phyloP scores from a whole-genome alignment of 768 basidiomycete species.

The Rhizopogon sp. region DNA sequence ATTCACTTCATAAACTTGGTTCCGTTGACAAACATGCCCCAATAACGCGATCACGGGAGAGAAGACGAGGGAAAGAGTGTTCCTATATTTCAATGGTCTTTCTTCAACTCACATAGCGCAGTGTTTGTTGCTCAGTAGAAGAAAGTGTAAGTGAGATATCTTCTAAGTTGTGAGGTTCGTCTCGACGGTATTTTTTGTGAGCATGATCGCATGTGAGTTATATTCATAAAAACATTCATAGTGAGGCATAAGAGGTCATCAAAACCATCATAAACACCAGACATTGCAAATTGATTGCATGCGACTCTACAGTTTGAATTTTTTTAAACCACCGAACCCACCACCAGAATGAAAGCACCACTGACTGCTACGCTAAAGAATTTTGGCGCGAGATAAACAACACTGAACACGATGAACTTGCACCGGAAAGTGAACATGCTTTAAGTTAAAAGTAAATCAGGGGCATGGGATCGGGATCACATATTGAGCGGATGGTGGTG shows the following conservation, averaged over 20 bases:
- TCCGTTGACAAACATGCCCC: slow-evolving; percentile 16
- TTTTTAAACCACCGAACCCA: slow-evolving; percentile 43
- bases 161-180: no score
- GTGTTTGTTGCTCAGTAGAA: no score
- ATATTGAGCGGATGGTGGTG: slow-evolving; percentile 2
- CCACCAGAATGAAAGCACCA: slow-evolving; percentile 21
- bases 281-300: slow-evolving; percentile 20
- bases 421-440: slow-evolving; percentile 15
- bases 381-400: slow-evolving; percentile 28
- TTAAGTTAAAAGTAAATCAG: slow-evolving; percentile 23
- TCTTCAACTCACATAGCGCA: no score
- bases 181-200: no score
- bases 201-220: no score
- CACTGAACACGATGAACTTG: slow-evolving; percentile 27
- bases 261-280: slow-evolving; percentile 21
- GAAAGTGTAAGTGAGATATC: no score
- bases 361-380: slow-evolving; percentile 30
- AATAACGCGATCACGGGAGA: slow-evolving; percentile 4
- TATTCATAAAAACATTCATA: background rate
- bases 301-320: slow-evolving; percentile 27
- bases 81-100: background rate
- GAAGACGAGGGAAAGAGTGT: background rate
- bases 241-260: slow-evolving; percentile 18
- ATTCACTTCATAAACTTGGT: background rate
- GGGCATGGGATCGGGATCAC: slow-evolving; percentile 16